Evolutionary conservation across 331 rosid species (phyloP).

Genomic region (Quercus tomentella): DNA sequence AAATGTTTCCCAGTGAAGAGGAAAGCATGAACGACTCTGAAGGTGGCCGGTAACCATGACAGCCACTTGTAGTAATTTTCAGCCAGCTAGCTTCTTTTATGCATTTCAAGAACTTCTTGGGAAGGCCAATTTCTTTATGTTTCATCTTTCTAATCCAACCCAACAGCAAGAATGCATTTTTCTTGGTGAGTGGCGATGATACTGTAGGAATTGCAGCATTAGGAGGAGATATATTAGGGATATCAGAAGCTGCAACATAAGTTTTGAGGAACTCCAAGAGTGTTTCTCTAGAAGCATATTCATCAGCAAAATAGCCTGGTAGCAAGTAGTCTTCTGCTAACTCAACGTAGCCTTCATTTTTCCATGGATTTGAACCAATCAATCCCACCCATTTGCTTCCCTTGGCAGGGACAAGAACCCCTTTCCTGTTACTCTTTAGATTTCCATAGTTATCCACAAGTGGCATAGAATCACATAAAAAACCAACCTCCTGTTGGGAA

Average conservation of each 20-base stretch:
- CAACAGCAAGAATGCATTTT: slow-evolving; percentile 58
- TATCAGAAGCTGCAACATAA: slow-evolving; percentile 46
- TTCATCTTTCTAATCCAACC: slow-evolving; percentile 50
- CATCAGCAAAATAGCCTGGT: slow-evolving; percentile 25
- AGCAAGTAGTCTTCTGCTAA: slow-evolving; percentile 45
- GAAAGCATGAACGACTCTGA: no score
- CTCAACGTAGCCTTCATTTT: slow-evolving; percentile 41
- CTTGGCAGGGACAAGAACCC: slow-evolving; percentile 66
- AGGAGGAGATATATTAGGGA: slow-evolving; percentile 37
- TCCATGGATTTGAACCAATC: slow-evolving; percentile 50
- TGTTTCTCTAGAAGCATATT: background rate
- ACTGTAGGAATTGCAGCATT: no score
- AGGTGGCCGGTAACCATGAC: no score
- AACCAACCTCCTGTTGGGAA: background rate
- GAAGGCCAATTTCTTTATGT: background rate
- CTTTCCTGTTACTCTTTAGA: background rate
- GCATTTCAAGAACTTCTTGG: slow-evolving; percentile 45
- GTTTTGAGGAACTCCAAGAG: slow-evolving; percentile 38
- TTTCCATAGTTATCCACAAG: slow-evolving; percentile 51
- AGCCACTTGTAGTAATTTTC: no score
- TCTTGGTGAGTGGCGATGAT: slow-evolving; percentile 41
- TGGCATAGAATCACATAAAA: slow-evolving; percentile 32
- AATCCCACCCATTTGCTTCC: slow-evolving; percentile 55
- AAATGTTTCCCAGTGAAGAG: no score
- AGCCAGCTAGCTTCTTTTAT: background rate